Base-by-base conservation (phyloP, 2,329 filamentous ascomycete species). In the Phialophora expanda region DNA sequence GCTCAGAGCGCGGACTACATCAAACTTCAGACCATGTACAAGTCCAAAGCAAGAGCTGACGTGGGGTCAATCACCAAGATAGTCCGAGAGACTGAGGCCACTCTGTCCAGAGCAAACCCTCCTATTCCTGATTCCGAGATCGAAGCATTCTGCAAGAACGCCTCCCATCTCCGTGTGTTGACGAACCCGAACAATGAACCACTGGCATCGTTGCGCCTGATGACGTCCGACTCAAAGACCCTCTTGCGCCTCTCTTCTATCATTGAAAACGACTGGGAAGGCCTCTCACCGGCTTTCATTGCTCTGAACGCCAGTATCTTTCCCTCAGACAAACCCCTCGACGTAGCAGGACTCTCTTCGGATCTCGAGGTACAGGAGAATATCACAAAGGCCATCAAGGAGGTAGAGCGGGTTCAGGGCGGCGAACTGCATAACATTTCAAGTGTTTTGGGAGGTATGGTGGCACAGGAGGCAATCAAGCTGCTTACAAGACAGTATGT, bases 401-500 rank as follows among this genome's bases (percentile, higher is more conserved):
- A 93, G 77, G 83, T 92, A 51, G 86, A 89, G 38, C 87, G 96
- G 66, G 90, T 92, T 41, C 88, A 87, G 56, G 91, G 92, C 30
- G 91, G 88, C 61, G 96, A 99, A 77, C 81, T 99, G 66, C 95
- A 99, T 81, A 98, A 97, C 76, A 91, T 96, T 63, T 90, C 93
- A 34, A 89, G 93, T 28, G 80, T 97, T 63, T 90, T 89, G 0
- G 96, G 95, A 32, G 96, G 95, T 2, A 90, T 99, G 82, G 90
- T 96, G 56, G 92, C 94, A n/a, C 96, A 99, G 78, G 95, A 99
- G 80, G 87, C 94, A 69, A 96, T 99, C 80, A 99, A 99, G 76
- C 85, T 87, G 5, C 69, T 83, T 53, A 89, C 87, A n/a, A 83
- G 84, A 73, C 87, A 89, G 76, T 89, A 89, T 73, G 80, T 88